Conservation (phyloP, 2,329 filamentous ascomycete species). For the Microdochium trichocladiopsis region DNA sequence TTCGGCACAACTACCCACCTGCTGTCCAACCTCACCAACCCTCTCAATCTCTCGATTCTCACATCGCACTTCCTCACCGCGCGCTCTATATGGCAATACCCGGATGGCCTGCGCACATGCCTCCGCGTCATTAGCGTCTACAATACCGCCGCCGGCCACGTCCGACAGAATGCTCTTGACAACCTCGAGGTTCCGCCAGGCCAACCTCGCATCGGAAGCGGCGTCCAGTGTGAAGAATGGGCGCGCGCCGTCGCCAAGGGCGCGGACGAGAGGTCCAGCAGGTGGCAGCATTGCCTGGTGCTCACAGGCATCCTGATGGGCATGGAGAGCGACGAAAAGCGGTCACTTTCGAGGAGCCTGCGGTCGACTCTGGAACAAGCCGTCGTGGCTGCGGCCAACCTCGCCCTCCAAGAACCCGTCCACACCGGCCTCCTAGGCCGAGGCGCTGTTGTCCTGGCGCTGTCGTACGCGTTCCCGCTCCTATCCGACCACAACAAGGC, state of each 20-base stretch:
- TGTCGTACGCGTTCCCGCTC: slow-evolving; percentile 71
- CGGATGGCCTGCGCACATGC: slow-evolving; percentile 54
- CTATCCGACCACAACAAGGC: slow-evolving; percentile 53
- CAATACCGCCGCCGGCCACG: slow-evolving; percentile 55
- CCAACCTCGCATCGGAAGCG: slow-evolving; percentile 27
- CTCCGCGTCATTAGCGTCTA: slow-evolving; percentile 64
- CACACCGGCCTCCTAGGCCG: slow-evolving; percentile 33
- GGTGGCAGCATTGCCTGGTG: slow-evolving; percentile 82
- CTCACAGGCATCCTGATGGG: slow-evolving; percentile 74
- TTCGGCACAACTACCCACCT: slow-evolving; percentile 62
- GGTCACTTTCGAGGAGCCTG: slow-evolving; percentile 56
- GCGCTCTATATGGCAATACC: slow-evolving; percentile 61
- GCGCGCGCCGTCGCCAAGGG: slow-evolving; percentile 49
- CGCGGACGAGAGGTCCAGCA: slow-evolving; percentile 48
- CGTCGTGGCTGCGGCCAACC: slow-evolving; percentile 66
- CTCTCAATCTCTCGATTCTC: slow-evolving; percentile 65
- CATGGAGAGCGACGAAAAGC: slow-evolving; percentile 57
- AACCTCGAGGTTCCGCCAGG: slow-evolving; percentile 20
- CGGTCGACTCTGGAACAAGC: slow-evolving; percentile 64
- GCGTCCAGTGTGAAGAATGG: slow-evolving; percentile 44
- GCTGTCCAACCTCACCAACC: slow-evolving; percentile 64
- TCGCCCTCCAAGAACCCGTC: slow-evolving; percentile 53
- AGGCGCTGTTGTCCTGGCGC: slow-evolving; percentile 57
- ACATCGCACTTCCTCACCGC: slow-evolving; percentile 66
- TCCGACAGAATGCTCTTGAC: slow-evolving; percentile 40